Evolutionary conservation across 2,329 filamentous ascomycete genomes (phyloP), one percentile per base, ranked within the genome.

Genomic region (Aspergillus texensis): DNA sequence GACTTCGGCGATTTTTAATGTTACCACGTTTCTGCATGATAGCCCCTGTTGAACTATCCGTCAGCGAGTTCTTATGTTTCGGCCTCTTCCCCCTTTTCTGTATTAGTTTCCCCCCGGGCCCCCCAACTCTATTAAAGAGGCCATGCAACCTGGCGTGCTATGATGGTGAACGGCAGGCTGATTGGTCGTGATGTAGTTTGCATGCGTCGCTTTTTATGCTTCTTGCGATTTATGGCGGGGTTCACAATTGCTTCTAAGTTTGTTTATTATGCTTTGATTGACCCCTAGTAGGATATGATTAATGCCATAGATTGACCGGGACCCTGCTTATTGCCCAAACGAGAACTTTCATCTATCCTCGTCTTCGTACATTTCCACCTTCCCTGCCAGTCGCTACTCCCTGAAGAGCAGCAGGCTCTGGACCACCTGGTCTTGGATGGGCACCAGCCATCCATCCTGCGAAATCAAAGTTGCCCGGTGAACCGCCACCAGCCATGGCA

Each of bases 371-470:
- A 52, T 63, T 72, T 61, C 67, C 66, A 50, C 59, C 61, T 24
- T 76, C 74, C 57, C 75, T 71, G 6, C 73, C 73, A 34, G 68
- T 74, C 16, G 72, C 67, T 32, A 67, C 66, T 26, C 65, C 67
- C 39, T 61, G 68, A 32, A 57, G 21, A 21, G 66, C 65, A 43
- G 62, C 55, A n/a, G 63, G 61, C 41, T 69, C 67, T 14, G 64
- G 65, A 57, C 62, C 65, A 26, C 70, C 68, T 21, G 71, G 72
- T 14, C 70, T 71, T 26, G 75, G 68, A 43, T 74, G 69, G n/a
- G 80, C 76, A 11, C 88, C 89, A 21, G 89, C 88, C 83, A 91
- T 85, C 85, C 87, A 91, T 6, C 86, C 84, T 3, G 89, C 89
- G 58, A 90, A 81, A 77, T 91, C 88, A 67, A 91, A 91, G 60